Evolutionary conservation across 495 filamentous ascomycete genomes (phyloP).

Genomic region (Tuber brumale): DNA sequence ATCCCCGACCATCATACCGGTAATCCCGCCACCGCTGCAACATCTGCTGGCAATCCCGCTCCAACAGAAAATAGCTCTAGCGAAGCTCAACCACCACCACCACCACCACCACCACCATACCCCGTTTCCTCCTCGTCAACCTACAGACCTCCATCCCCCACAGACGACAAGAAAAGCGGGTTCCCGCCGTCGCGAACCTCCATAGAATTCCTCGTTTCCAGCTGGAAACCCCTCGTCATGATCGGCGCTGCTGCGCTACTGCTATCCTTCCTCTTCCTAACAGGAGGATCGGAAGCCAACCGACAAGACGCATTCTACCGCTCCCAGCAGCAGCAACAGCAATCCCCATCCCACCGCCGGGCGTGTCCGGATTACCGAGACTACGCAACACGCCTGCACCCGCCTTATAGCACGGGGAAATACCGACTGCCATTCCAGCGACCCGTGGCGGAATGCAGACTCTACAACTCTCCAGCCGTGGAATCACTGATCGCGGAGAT

Average conservation of each 20-base stretch:
- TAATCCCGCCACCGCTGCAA: background rate
- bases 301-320: constrained; percentile 2
- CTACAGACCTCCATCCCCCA: constrained; percentile 20
- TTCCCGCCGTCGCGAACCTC: background rate
- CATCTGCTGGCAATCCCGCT: background rate
- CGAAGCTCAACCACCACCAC: constrained; percentile 14
- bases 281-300: background rate
- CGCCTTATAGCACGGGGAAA: constrained; percentile 70
- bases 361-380: constrained; percentile 53
- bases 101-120: constrained; percentile 14
- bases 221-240: constrained; percentile 12
- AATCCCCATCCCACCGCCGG: constrained; percentile 24
- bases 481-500: constrained; percentile 82
- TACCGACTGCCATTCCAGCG: constrained; percentile 84
- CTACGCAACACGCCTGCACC: constrained; percentile 50
- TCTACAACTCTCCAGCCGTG: constrained; percentile 76
- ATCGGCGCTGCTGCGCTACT: background rate
- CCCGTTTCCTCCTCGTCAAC: constrained; percentile 32
- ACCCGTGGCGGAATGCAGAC: constrained; percentile 71
- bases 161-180: constrained; percentile 29
- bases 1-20: constrained; percentile 9
- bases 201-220: background rate
- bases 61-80: constrained; percentile 11
- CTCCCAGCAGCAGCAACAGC: background rate
- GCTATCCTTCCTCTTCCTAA: background rate